Base-by-base conservation (phyloP, 2,329 filamentous ascomycete species). In the Calonectria naviculata region DNA sequence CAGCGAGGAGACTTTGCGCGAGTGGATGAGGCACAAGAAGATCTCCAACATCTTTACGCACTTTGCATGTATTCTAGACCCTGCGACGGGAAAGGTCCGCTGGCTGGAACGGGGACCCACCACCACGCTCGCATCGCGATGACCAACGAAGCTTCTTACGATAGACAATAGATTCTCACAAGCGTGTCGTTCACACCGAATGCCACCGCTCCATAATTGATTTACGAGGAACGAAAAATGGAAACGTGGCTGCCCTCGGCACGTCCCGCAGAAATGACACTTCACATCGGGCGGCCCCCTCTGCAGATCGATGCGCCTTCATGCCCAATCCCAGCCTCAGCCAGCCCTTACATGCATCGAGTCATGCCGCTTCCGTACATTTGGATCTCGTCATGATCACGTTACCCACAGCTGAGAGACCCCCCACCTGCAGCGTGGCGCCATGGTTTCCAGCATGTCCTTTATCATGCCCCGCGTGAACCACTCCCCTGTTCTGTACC, bases 41-140 rank as follows among this genome's bases (percentile, higher is more conserved):
- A 87, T 88, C 4, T 85, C 85, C 19, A 92, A 91, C 75, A 87
- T 90, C 67, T 83, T 82, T 41, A 91, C 89, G 2, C 89, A 92
- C 79, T 92, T 88, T 79, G 85, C 86, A 5, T 85, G 85, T 24
- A 80, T 92, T 31, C 86, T 92, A 86, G 89, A 92, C 80, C 87
- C 90, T 4, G 78, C 71, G 7, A 78, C 78, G 17, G 89, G 89
- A 0, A 80, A 81, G 15, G 80, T 91, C 26, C 77, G 81, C 17
- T 90, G 71, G 67, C 42, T 74, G 61, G 64, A 63, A 47, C 67
- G 67, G n/a, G 71, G 71, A 6, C 71, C 61, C 28, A 44, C 47
- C 9, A 24, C 47, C 17, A 13, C 36, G 24, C 24, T 12, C 34
- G 3, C 41, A 21, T 47, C 38, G 15, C 9, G n/a, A 28, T 66